Percentiles rank a stretch among this genome's conserved stretches.
Evolutionary conservation across 2,329 filamentous ascomycete genomes (phyloP).

Genomic region (Grosmannia serpens): DNA sequence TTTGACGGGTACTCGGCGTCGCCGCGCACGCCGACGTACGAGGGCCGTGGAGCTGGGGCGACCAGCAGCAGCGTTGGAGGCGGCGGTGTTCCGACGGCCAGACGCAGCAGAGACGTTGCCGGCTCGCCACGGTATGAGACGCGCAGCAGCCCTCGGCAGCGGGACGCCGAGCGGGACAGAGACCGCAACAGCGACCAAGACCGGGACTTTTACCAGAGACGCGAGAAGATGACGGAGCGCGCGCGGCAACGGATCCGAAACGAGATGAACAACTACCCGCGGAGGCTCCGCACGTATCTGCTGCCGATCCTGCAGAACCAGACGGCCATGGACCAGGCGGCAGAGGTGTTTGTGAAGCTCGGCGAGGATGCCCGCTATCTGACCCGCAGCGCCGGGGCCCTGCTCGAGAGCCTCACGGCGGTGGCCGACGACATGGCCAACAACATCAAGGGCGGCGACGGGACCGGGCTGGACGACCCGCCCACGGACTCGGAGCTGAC

Average conservation of each 20-base stretch:
- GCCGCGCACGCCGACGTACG: conserved; percentile 7
- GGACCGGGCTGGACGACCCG: conserved; percentile 6
- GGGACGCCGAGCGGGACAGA: conserved; percentile 7
- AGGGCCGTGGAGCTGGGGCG: background rate
- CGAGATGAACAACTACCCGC: conserved; percentile 7
- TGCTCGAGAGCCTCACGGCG: conserved; percentile 10
- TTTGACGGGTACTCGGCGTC: conserved; percentile 4
- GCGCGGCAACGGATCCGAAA: conserved; percentile 7
- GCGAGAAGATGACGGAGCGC: background rate
- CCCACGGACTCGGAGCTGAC: conserved; percentile 2
- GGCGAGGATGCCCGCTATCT: conserved; percentile 12
- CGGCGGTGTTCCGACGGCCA: background rate
- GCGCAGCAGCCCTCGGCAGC: background rate
- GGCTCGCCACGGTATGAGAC: conserved; percentile 5
- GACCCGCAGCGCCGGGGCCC: conserved; percentile 6
- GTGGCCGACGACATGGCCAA: conserved; percentile 7
- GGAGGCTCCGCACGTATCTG: conserved; percentile 9
- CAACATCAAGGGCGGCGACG: conserved; percentile 1
- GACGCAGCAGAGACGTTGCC: background rate
- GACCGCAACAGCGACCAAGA: conserved; percentile 6
- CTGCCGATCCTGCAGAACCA: conserved; percentile 9
- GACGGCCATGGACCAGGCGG: conserved; percentile 10
- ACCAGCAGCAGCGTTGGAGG: background rate
- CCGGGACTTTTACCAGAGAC: background rate
- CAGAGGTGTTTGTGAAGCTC: conserved; percentile 11